Percentiles rank a stretch among this genome's conserved stretches.
These are phyloP conservation scores for Blastocystis sp. DNA, from an alignment of 352 stramenopile genomes.

Conservation along the genomic window DNA sequence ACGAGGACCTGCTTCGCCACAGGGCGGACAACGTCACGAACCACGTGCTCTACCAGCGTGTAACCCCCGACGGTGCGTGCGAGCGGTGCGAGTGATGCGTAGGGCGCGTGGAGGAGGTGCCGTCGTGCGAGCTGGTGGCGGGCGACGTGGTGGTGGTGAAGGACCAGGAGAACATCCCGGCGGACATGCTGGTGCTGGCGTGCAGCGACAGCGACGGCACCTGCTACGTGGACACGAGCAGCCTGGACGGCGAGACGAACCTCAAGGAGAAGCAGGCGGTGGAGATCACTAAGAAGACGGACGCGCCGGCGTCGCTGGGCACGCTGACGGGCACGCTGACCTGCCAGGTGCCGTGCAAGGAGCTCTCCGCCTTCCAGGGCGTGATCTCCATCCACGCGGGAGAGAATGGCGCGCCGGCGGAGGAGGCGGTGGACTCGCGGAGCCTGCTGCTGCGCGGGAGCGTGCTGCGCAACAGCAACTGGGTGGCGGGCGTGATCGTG, in stretches of 20 bases:
- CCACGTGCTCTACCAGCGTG: slow-evolving; percentile 55
- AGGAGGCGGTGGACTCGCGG: slow-evolving; percentile 76
- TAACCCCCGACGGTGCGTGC: slow-evolving; percentile 11
- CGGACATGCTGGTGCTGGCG: slow-evolving; percentile 67
- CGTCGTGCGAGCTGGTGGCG: slow-evolving; percentile 52
- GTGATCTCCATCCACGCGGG: slow-evolving; percentile 22
- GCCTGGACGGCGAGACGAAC: slow-evolving; percentile 70
- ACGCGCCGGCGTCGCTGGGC: slow-evolving; percentile 2
- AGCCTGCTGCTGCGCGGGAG: slow-evolving; percentile 88
- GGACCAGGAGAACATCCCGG: slow-evolving; percentile 60
- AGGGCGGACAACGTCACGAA: slow-evolving; percentile 75
- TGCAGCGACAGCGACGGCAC: slow-evolving; percentile 52
- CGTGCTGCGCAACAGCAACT: slow-evolving; percentile 88
- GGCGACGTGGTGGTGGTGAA: slow-evolving; percentile 68
- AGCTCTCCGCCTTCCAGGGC: slow-evolving; percentile 51
- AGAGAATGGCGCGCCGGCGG: neutral
- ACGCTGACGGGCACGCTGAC: slow-evolving; percentile 12
- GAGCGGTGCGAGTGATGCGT: slow-evolving; percentile 3
- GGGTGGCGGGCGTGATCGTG: slow-evolving; percentile 86
- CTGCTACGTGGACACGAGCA: slow-evolving; percentile 70
- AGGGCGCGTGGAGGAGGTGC: slow-evolving; percentile 40
- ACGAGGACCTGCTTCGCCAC: slow-evolving; percentile 79
- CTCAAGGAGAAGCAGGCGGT: slow-evolving; percentile 65
- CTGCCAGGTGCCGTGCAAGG: slow-evolving; percentile 50
- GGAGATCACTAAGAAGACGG: slow-evolving; percentile 8